Evolutionary conservation across 169 alveolate genomes (phyloP).

Genomic region (Plasmodium vivax): DNA sequence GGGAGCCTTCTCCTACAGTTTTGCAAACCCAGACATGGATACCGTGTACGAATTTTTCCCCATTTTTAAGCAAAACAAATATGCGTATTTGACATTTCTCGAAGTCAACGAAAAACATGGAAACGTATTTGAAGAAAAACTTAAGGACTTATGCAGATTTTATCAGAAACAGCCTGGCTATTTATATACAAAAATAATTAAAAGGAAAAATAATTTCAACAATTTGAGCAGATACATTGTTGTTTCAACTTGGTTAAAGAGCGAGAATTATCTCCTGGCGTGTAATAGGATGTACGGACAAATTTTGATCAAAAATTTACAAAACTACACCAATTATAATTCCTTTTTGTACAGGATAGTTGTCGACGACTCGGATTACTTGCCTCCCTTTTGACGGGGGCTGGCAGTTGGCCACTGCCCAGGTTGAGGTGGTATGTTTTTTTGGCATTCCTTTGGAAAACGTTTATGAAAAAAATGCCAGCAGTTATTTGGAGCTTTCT

Average conservation of each 20-base stretch:
- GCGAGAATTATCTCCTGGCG: constrained; percentile 66
- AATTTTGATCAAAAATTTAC: constrained; percentile 65
- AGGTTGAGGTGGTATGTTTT: neutral
- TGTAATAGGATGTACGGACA: constrained; percentile 69
- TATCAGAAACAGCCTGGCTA: constrained; percentile 84
- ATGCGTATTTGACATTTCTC: constrained; percentile 81
- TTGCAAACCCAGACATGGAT: constrained; percentile 83
- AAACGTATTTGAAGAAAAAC: constrained; percentile 78
- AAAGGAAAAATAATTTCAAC: constrained; percentile 23
- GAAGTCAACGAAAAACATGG: constrained; percentile 76
- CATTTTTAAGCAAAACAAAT: constrained; percentile 79
- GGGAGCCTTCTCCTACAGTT: constrained; percentile 77
- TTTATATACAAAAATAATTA: constrained; percentile 43
- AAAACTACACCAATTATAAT: constrained; percentile 68
- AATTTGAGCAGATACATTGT: constrained; percentile 76
- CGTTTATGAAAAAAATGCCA: neutral
- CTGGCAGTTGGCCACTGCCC: neutral
- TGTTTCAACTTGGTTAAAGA: constrained; percentile 81
- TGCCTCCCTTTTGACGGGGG: constrained; percentile 39
- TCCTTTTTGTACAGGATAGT: constrained; percentile 80
- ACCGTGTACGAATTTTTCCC: constrained; percentile 84
- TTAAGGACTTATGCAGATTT: constrained; percentile 82
- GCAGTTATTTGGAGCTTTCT: neutral
- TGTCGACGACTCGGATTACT: constrained; percentile 82
- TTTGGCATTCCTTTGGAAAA: neutral